Evolutionary conservation across 306 rosid genomes (phyloP).

Genomic region (Sicyos baderoa): DNA sequence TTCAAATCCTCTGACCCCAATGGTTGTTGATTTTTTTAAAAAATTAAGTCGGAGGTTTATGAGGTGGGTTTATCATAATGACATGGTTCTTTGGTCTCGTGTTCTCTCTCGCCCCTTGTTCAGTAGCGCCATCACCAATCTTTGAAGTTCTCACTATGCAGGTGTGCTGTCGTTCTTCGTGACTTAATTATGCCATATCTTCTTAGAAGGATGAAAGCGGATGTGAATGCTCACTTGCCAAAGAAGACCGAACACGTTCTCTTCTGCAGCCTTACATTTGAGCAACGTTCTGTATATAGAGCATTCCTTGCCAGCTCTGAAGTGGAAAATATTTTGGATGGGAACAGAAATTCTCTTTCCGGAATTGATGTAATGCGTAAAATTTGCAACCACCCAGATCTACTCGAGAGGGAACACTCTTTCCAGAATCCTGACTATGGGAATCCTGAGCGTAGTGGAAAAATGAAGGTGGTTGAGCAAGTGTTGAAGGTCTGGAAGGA

Average conservation of each 20-base stretch:
- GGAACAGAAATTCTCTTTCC: constrained; percentile 69
- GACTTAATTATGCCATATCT: constrained; percentile 97
- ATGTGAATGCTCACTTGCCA: constrained; percentile 87
- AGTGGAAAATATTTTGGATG: constrained; percentile 86
- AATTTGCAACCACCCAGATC: constrained; percentile 97
- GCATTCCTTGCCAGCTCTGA: constrained; percentile 98
- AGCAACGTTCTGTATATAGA: constrained; percentile 81
- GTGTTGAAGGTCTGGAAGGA: constrained; percentile 95
- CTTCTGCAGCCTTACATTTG: constrained; percentile 82
- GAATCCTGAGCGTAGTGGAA: constrained; percentile 89
- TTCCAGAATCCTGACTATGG: constrained; percentile 76
- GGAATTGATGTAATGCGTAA: constrained; percentile 97
- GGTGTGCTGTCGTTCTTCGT: constrained; percentile 96
- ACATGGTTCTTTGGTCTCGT: neutral
- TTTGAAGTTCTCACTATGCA: constrained; percentile 29
- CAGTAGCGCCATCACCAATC: constrained; percentile 3
- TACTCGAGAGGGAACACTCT: constrained; percentile 92
- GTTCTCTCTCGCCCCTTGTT: neutral
- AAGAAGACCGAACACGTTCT: constrained; percentile 97
- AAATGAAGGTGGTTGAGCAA: constrained; percentile 89
- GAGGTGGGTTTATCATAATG: neutral
- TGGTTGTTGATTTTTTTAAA: no score
- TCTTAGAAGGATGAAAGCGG: constrained; percentile 94
- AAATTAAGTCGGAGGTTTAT: no score
- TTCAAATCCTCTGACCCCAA: no score